Evolutionary conservation across 108 stramenopile genomes (phyloP).

Genomic region (Nitzschia putrida): DNA sequence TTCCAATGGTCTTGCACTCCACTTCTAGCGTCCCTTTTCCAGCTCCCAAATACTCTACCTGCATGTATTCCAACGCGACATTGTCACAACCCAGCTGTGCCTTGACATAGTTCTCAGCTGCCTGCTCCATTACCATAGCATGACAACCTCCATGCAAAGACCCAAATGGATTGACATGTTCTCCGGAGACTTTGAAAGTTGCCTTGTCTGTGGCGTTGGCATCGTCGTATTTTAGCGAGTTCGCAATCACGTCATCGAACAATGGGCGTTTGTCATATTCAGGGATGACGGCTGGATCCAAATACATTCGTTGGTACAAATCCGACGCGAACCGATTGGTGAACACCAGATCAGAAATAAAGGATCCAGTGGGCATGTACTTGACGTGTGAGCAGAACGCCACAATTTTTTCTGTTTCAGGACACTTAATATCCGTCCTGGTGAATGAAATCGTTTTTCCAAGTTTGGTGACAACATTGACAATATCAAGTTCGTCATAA

Average conservation of each 20-base stretch:
- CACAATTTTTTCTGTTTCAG: constrained; percentile 9
- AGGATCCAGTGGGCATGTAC: constrained; percentile 30
- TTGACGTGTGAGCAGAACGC: constrained; percentile 30
- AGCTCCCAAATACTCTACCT: constrained; percentile 16
- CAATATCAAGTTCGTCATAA: constrained; percentile 15
- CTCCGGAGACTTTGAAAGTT: constrained; percentile 2
- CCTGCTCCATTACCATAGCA: constrained; percentile 28
- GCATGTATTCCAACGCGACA: constrained; percentile 8
- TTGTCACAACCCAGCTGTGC: not conserved
- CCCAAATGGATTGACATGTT: constrained; percentile 35
- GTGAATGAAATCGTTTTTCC: constrained; percentile 26
- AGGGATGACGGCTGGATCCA: not conserved
- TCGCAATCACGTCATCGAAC: not conserved
- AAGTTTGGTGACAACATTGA: constrained; percentile 29
- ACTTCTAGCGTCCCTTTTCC: constrained; percentile 7
- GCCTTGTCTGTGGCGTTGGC: not conserved
- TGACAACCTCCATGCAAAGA: constrained; percentile 28
- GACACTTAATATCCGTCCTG: constrained; percentile 9
- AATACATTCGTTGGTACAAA: not conserved
- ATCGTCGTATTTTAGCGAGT: constrained; percentile 6
- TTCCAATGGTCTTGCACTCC: constrained; percentile 7
- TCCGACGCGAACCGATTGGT: not conserved
- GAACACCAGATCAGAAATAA: constrained; percentile 9
- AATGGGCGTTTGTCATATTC: not conserved
- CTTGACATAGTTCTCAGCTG: constrained; percentile 4